Evolutionary conservation across 768 basidiomycete species (phyloP).

Genomic region (Podaxis pistillaris): DNA sequence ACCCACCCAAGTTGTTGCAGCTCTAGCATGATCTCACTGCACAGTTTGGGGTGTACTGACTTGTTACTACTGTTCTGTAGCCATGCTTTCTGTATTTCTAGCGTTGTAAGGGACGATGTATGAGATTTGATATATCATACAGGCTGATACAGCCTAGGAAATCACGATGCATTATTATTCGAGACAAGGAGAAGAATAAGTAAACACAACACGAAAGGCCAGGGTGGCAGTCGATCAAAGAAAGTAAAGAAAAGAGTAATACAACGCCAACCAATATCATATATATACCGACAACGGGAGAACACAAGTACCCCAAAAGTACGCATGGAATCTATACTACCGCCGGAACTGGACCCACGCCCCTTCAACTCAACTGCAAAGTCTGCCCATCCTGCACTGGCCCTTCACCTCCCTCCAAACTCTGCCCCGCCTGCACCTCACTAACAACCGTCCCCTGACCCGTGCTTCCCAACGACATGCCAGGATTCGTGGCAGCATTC

Average conservation of each 20-base stretch:
- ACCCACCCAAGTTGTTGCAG: not conserved
- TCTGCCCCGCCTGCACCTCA: slow-evolving; percentile 46
- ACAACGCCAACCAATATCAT: not conserved
- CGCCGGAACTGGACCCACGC: not conserved
- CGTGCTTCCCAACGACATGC: slow-evolving; percentile 46
- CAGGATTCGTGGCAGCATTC: slow-evolving; percentile 27
- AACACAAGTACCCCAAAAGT: not conserved
- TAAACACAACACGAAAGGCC: too few species aligned
- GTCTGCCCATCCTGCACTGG: slow-evolving; percentile 56
- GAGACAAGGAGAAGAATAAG: too few species aligned
- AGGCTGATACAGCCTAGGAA: too few species aligned
- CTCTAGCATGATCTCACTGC: not conserved
- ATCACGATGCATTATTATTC: too few species aligned
- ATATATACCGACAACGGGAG: not conserved
- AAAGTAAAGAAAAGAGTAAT: not conserved
- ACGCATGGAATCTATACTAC: too few species aligned
- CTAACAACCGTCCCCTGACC: slow-evolving; percentile 58
- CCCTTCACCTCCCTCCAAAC: slow-evolving; percentile 50
- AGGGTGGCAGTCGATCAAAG: not conserved
- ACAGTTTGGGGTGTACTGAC: too few species aligned
- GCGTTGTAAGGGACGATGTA: too few species aligned
- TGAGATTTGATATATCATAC: too few species aligned
- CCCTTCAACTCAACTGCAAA: slow-evolving; percentile 42
- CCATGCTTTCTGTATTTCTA: too few species aligned
- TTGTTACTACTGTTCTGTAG: too few species aligned